Base-by-base conservation (phyloP, 768 basidiomycete species). In the Auricularia heimuer region DNA sequence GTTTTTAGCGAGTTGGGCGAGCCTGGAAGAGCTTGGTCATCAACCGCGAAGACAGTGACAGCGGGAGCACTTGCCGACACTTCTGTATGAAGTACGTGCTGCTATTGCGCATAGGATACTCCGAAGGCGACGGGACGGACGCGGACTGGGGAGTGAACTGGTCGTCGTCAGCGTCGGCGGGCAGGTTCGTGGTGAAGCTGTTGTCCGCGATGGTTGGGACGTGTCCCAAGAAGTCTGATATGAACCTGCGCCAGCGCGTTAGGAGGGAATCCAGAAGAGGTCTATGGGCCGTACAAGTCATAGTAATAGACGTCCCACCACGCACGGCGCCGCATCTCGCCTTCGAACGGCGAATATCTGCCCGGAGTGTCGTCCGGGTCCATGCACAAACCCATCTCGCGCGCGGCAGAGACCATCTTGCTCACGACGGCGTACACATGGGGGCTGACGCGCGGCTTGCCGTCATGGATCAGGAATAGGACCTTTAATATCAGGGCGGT, bases 271-370 rank as follows among this genome's bases (percentile, higher is more conserved):
- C 47, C 63, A 45, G 62, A 51, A 54, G 61, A 24, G 54, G 45
- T 47, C 7, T 36, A 36, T 18, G 64, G 58, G 65, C 51, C 88
- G 69, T 72, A 91, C 90, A 87, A 71, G 73, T 92, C 91, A 72
- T 85, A 90, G 73, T 83, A 89, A 71, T 85, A 81, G 11, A 90
- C 79, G 63, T 89, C 87, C 90, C 90, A 92, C 88, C 90, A 90
- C 4, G 89, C 73, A 67, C 85, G 74, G 65, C 83, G 73, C 64
- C 85, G 75, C 61, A 79, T 74, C 73, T 83, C 82, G 11, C 80
- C 80, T 61, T 85, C 80, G 58, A 81, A 84, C 2, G 82, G 73
- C 54, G 68, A 77, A 68, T 81, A 82, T 69, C 72, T 80, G 35
- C 78, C 77, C 0, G 78, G 74, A 65, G 77, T 77, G 66, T 82